Conservation (phyloP, 2,329 filamentous ascomycete species). For the Zasmidium cellare region DNA sequence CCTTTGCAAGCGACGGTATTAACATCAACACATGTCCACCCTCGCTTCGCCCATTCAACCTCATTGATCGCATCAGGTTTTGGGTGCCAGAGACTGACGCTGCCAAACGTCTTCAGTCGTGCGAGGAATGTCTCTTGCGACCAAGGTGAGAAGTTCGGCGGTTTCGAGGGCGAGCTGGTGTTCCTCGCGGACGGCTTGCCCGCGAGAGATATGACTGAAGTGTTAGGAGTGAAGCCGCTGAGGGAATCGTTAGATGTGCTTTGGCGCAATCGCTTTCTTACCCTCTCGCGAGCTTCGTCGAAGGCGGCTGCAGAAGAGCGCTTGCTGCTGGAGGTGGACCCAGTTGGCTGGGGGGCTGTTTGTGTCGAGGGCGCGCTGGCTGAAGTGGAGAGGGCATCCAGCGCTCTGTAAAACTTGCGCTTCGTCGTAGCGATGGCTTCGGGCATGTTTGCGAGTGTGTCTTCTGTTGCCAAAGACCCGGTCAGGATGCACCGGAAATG, state of each 20-base stretch:
- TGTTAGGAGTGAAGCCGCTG: conserved; percentile 14
- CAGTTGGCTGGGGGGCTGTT: conserved; percentile 36
- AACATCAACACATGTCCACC: conserved; percentile 81
- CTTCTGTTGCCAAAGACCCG: too few relatives aligned
- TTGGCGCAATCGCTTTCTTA: conserved; percentile 33
- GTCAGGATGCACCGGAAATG: too few relatives aligned
- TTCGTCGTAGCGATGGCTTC: conserved; percentile 73
- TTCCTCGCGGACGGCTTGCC: conserved; percentile 26
- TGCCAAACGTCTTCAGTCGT: conserved; percentile 82
- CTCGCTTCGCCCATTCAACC: conserved; percentile 90
- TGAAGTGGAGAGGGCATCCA: conserved; percentile 58
- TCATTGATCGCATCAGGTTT: conserved; percentile 86
- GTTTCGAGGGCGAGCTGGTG: conserved; percentile 14
- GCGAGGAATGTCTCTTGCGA: conserved; percentile 80
- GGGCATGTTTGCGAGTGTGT: conserved; percentile 29
- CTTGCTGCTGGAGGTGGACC: conserved; percentile 31
- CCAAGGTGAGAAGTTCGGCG: conserved; percentile 76
- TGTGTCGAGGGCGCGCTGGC: conserved; percentile 37
- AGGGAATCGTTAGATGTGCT: conserved; percentile 29
- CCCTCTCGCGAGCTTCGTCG: conserved; percentile 27
- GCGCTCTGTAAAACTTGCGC: conserved; percentile 75
- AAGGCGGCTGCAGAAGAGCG: conserved; percentile 22
- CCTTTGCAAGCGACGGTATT: conserved; percentile 81
- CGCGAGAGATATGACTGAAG: conserved; percentile 32
- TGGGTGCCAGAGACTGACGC: conserved; percentile 88